Base-by-base conservation (phyloP, 2,329 filamentous ascomycete species). In the Colletotrichum tabaci region DNA sequence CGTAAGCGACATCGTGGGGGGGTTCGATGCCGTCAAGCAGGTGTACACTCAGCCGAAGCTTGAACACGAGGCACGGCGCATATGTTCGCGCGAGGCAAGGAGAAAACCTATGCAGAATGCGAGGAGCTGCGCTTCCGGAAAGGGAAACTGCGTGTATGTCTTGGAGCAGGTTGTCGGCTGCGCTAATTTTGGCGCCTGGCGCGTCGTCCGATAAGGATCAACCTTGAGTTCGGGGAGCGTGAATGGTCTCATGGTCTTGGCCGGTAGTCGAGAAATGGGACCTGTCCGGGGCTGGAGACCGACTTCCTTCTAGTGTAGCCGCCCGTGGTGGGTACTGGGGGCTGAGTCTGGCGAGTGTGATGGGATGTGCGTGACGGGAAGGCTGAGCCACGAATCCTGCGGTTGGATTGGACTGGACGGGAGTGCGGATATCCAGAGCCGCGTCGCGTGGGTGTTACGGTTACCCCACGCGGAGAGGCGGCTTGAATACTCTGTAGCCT, bases 371-470 rank as follows among this genome's bases (percentile, higher is more conserved):
- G 61, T 68, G 68, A 73, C 64, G 67, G 71, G 64, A 71, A 67
- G 67, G 67, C 67, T 71, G 63, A 71, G 67, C 46, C 40, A 57
- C 60, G 53, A 67, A 56, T 63, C 57, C 47, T 56, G 26, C 38
- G 52, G 55, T 42, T 42, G 61, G 42, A 58, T 12, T 69, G 72
- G 72, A 66, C 70, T 74, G 70, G 47, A 58, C n/a, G 69, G 72
- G 72, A 66, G 72, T 74, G 70, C 46, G 42, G 52, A 69, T 74
- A 74, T 49, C 56, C 70, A 70, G 72, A 74, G 70, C 70, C 72
- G 71, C 72, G 65, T 68, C 68, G 65, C 68, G 47, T 68, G 65
- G 65, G 30, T 30, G 30, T 30, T 30, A 4, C 30, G 30, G 30
- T 55, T 64, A 68, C 68, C 65, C 68, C 68, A 64, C 65, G 58